A percentile compares a stretch with the other conserved stretches of the same genome.
These are phyloP conservation scores for Gypsophila paniculata DNA, from an alignment of 179 eudicot genomes.

Conservation along the genomic window DNA sequence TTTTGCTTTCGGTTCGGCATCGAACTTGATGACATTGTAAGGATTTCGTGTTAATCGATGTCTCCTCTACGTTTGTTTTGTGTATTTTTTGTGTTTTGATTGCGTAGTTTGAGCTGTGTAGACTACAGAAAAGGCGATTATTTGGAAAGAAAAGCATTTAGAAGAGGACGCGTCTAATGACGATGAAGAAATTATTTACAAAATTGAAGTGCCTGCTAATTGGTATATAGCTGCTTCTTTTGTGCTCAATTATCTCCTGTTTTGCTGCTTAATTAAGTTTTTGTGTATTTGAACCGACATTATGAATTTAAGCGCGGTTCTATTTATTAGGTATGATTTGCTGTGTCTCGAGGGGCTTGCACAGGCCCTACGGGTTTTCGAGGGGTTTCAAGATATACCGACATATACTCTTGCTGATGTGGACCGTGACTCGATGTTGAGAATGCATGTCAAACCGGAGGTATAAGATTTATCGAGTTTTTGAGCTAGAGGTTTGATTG, in stretches of 20 bases:
- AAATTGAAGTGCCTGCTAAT: slow-evolving; percentile 90
- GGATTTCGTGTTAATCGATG: slow-evolving; percentile 9
- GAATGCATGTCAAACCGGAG: slow-evolving; percentile 88
- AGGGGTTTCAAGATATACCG: slow-evolving; percentile 64
- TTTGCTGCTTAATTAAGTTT: background rate
- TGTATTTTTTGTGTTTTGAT: background rate
- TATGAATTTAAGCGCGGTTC: background rate
- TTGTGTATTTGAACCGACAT: background rate
- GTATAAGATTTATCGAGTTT: slow-evolving; percentile 30
- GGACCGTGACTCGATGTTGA: slow-evolving; percentile 47
- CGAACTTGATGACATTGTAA: slow-evolving; percentile 95
- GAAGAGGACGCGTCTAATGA: slow-evolving; percentile 49
- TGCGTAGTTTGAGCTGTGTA: slow-evolving; percentile 22
- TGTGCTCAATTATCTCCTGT: background rate
- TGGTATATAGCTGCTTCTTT: slow-evolving; percentile 39
- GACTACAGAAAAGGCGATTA: slow-evolving; percentile 92
- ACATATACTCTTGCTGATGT: slow-evolving; percentile 43
- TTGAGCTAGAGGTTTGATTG: background rate
- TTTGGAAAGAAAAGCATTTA: slow-evolving; percentile 83
- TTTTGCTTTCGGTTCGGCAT: slow-evolving; percentile 89
- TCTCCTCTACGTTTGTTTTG: background rate
- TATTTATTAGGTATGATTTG: slow-evolving; percentile 68
- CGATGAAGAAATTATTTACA: slow-evolving; percentile 83
- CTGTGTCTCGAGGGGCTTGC: slow-evolving; percentile 94
- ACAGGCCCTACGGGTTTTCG: slow-evolving; percentile 69